Percentiles rank a stretch among this genome's conserved stretches.
Evolutionary conservation across 2,329 filamentous ascomycete genomes (phyloP).

Genomic region (Aspergillus eucalypticola): DNA sequence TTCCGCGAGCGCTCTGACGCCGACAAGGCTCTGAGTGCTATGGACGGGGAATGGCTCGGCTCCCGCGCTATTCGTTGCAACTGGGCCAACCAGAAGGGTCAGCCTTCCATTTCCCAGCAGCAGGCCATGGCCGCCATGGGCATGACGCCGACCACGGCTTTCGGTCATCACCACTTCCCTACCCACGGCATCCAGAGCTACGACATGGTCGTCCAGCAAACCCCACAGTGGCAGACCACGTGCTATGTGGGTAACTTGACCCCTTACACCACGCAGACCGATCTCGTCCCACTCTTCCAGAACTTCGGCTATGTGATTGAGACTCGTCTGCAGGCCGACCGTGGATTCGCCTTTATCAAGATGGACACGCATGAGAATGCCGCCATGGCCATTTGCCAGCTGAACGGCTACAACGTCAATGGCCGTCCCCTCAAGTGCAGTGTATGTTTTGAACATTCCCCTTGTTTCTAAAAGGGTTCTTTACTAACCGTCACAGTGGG

Average conservation of each 20-base stretch:
- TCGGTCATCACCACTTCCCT: slow-evolving; percentile 96
- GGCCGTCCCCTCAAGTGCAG: slow-evolving; percentile 97
- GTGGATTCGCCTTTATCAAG: slow-evolving; percentile 98
- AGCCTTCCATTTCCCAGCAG: slow-evolving; percentile 96
- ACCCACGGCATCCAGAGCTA: slow-evolving; percentile 96
- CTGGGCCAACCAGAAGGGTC: slow-evolving; percentile 99
- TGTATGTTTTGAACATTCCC: slow-evolving; percentile 61
- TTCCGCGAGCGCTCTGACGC: slow-evolving; percentile 93
- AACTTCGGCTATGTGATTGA: slow-evolving; percentile 98
- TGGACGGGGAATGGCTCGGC: slow-evolving; percentile 99
- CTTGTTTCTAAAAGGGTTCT: slow-evolving; percentile 32
- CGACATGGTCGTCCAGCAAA: slow-evolving; percentile 94
- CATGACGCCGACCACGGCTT: slow-evolving; percentile 95
- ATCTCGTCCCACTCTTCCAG: slow-evolving; percentile 96
- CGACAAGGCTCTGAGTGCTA: slow-evolving; percentile 92
- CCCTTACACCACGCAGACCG: slow-evolving; percentile 94
- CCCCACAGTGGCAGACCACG: slow-evolving; percentile 96
- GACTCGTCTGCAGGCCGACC: slow-evolving; percentile 95
- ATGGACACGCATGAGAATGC: slow-evolving; percentile 99
- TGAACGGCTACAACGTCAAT: slow-evolving; percentile 98
- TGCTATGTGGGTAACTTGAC: slow-evolving; percentile 98
- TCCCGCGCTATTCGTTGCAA: slow-evolving; percentile 98
- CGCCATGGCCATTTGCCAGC: slow-evolving; percentile 95
- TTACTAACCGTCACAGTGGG: slow-evolving; percentile 68
- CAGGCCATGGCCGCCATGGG: slow-evolving; percentile 97